Percentiles rank a stretch among this genome's conserved stretches.
Conservation (phyloP, 164 flowering plant species). For the Magnolia officinalis region DNA sequence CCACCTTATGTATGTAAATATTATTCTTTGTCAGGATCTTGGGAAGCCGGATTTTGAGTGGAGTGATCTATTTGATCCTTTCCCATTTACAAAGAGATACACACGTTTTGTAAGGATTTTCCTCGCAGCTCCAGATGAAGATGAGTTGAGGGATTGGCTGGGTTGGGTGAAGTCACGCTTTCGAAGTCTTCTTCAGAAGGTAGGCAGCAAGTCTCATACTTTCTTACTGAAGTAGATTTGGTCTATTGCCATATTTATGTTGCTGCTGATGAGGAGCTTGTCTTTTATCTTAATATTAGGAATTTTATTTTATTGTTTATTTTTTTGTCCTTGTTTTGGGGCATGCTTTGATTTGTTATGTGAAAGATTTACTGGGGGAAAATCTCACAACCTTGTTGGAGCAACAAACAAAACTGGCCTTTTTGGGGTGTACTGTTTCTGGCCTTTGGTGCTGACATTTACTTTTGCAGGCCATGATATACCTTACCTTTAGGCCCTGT, state of each 20-base stretch:
- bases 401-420: no score
- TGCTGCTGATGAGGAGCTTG: background rate
- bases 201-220: constrained; percentile 9
- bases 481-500: no score
- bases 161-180: constrained; percentile 69
- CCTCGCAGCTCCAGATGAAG: constrained; percentile 33
- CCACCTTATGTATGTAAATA: background rate
- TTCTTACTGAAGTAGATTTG: no score
- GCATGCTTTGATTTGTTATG: background rate
- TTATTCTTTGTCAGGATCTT: constrained; percentile 29
- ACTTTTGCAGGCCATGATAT: no score
- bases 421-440: no score
- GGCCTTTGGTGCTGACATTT: no score
- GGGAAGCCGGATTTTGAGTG: constrained; percentile 37
- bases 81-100: constrained; percentile 35
- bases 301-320: no score
- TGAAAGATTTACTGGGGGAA: no score
- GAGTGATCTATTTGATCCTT: constrained; percentile 44
- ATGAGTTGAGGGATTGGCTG: constrained; percentile 46
- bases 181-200: constrained; percentile 47
- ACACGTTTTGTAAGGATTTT: constrained; percentile 41
- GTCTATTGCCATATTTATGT: no score
- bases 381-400: no score
- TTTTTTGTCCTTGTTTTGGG: background rate
- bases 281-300: no score